These are phyloP conservation scores for Elaeis guineensis DNA, from an alignment of 176 grass and related monocot species.

Conservation along the genomic window DNA sequence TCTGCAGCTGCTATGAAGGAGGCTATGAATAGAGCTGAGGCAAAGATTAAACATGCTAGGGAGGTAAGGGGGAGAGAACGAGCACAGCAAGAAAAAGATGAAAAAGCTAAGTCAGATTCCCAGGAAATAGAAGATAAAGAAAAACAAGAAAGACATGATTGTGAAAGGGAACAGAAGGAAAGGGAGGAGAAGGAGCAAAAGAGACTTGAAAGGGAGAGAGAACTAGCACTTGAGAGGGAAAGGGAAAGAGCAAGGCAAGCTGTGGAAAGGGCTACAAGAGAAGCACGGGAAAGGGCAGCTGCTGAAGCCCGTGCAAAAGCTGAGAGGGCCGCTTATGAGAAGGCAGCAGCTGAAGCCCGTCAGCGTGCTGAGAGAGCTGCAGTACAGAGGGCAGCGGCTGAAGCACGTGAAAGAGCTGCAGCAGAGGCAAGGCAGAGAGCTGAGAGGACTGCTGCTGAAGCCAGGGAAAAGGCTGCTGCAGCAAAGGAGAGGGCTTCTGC, in stretches of 20 bases:
- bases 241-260: slow-evolving; percentile 53
- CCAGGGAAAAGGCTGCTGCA: slow-evolving; percentile 25
- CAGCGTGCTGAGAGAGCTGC: slow-evolving; percentile 51
- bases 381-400: slow-evolving; percentile 54
- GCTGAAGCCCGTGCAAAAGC: slow-evolving; percentile 62
- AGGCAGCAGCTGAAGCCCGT: slow-evolving; percentile 21
- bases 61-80: slow-evolving; percentile 12
- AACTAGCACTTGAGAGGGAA: slow-evolving; percentile 49
- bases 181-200: slow-evolving; percentile 36
- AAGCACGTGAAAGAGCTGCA: slow-evolving; percentile 56
- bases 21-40: slow-evolving; percentile 25
- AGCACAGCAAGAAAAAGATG: slow-evolving; percentile 19
- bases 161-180: slow-evolving; percentile 24
- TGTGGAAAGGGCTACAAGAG: slow-evolving; percentile 56
- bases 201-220: slow-evolving; percentile 51
- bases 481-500: slow-evolving; percentile 16
- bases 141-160: slow-evolving; percentile 33
- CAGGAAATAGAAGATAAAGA: slow-evolving; percentile 33
- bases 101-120: slow-evolving; percentile 12
- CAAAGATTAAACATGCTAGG: slow-evolving; percentile 19
- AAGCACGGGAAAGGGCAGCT: slow-evolving; percentile 55
- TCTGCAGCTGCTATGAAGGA: too few relatives aligned
- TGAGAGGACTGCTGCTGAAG: slow-evolving; percentile 35
- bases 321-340: slow-evolving; percentile 20
- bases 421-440: slow-evolving; percentile 44